phyloP scores from a whole-genome alignment of 305 asterid species.

The Petunia hybrid region DNA sequence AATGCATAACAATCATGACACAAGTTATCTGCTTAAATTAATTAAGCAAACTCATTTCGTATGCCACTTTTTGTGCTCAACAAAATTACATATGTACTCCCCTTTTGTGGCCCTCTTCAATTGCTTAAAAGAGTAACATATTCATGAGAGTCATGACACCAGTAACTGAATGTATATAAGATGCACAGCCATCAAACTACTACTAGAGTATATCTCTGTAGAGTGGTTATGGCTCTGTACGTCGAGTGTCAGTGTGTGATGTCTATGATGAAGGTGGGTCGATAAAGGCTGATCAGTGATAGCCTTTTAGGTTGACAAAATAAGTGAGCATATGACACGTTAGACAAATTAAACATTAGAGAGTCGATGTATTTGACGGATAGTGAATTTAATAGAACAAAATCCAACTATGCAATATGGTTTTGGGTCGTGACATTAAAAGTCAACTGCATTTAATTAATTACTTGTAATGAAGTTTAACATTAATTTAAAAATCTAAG shows the following conservation, averaged over 20 bases:
- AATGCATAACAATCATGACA: slow-evolving; percentile 26
- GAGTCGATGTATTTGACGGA: no score
- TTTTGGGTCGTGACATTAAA: no score
- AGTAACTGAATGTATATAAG: slow-evolving; percentile 4
- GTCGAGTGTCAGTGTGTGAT: no score
- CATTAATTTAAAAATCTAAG: background rate
- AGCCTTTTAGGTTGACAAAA: no score
- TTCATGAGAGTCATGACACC: background rate
- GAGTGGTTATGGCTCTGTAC: background rate
- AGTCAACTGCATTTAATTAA: no score
- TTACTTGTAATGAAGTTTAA: no score
- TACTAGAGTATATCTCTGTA: slow-evolving; percentile 24
- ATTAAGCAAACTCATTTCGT: background rate
- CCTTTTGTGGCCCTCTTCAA: background rate
- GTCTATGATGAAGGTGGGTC: no score
- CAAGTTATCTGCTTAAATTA: slow-evolving; percentile 16
- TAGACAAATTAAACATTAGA: no score
- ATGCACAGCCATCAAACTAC: background rate
- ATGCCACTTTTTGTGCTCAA: background rate
- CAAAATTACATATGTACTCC: background rate
- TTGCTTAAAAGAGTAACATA: slow-evolving; percentile 19
- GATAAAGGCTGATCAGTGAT: no score
- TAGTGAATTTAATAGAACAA: no score
- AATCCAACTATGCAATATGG: no score
- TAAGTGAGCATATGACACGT: no score